These are phyloP conservation scores for Tuber microsphaerosporum DNA, from an alignment of 495 filamentous ascomycete genomes.

Conservation along the genomic window DNA sequence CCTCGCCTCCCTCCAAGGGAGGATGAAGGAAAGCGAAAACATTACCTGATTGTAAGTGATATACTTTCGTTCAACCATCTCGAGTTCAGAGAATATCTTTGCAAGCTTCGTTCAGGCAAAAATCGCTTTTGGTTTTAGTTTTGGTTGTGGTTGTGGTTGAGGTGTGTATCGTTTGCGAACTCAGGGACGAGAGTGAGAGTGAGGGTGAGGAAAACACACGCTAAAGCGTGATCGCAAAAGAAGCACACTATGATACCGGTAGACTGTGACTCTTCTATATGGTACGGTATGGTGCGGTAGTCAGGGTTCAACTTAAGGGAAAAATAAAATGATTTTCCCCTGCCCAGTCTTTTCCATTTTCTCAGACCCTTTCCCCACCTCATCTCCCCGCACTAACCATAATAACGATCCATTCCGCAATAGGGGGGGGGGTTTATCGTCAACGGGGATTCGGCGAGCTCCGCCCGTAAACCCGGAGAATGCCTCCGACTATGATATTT, in stretches of 20 bases:
- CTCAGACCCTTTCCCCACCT: neutral
- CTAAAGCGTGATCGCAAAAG: neutral
- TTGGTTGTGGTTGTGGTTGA: neutral
- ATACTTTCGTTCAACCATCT: conserved; percentile 83
- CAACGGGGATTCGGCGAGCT: neutral
- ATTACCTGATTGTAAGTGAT: conserved; percentile 91
- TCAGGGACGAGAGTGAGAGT: neutral
- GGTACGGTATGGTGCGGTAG: neutral
- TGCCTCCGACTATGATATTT: neutral
- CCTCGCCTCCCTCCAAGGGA: conserved; percentile 4
- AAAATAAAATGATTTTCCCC: neutral
- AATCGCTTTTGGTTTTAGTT: neutral
- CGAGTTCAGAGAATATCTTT: neutral
- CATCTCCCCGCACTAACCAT: neutral
- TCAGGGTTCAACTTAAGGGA: neutral
- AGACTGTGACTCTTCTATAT: neutral
- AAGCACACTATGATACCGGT: neutral
- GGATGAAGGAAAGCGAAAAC: conserved; percentile 28
- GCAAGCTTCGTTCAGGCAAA: neutral
- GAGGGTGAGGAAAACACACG: neutral
- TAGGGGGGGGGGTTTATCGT: neutral
- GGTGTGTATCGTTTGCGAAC: neutral
- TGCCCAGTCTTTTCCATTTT: neutral
- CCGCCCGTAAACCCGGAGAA: neutral
- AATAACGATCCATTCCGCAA: neutral